Evolutionary conservation across 108 stramenopile species (phyloP), one percentile per base, ranked within the genome.

Genomic region (Pseudonitzschia pungens): DNA sequence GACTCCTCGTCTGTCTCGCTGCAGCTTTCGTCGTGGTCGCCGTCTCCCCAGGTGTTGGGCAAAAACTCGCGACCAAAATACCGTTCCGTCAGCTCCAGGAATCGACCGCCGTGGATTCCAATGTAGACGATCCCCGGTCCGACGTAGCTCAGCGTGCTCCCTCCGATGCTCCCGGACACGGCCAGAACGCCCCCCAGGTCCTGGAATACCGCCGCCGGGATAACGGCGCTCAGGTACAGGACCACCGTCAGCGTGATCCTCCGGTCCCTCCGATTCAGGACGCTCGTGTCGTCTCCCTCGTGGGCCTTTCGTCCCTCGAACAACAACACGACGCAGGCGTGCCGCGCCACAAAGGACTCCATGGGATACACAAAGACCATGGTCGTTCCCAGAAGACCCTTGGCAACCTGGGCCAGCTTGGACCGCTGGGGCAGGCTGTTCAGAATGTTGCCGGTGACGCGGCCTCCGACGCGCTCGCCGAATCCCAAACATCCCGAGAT

Each of bases 311-410:
- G 77, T 43, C 92, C 92, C 64, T 89, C 62, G 68, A 93, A 93
- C 50, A 89, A 80, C 26, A 90, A 56, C 0, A 91, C 92, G 15
- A 94, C 82, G 60, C 83, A 87, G 52, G 81, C 87, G 76, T 94
- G 93, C 7, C 93, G 78, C 27, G 87, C 86, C 52, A 94, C 88
- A 75, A 89, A 94, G n/a, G 79, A 74, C 70, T 89, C 91, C 82
- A 92, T 81, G 2, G 93, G 93, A 71, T 90, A 94, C 0, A 90
- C 90, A 82, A 86, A 88, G 27, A 94, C 78, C 93, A 94, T 94
- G 12, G 89, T 90, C 18, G 73, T 77, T 20, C 81, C 80, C 29
- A 92, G 62, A 21, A 92, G 73, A 10, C 68, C 81, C 40, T 88
- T 59, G 24, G 88, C 79, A 26, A 78, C 59, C 73, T 87, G 83